Percentiles rank a stretch among this genome's conserved stretches.
Evolutionary conservation across 768 basidiomycete genomes (phyloP).

Genomic region (Pleurotus giganteus): DNA sequence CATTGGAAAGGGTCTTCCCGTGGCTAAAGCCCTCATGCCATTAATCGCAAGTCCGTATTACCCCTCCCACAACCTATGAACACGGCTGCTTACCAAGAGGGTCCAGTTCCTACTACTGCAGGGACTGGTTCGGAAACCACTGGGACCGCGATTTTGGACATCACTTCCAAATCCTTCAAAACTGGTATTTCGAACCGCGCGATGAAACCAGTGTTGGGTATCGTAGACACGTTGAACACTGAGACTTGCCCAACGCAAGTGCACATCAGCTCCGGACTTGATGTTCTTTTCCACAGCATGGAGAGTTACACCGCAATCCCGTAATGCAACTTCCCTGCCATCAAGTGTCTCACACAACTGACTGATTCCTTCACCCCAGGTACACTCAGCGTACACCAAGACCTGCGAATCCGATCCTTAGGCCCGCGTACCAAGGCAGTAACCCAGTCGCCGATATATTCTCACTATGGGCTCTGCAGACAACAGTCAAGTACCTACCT

Average conservation of each 20-base stretch:
- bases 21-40: slow-evolving; percentile 70
- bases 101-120: slow-evolving; percentile 55
- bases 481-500: slow-evolving; percentile 87
- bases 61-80: neutral
- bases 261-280: slow-evolving; percentile 92
- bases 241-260: slow-evolving; percentile 89
- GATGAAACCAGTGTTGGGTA: slow-evolving; percentile 84
- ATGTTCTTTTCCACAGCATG: slow-evolving; percentile 94
- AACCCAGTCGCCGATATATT: slow-evolving; percentile 97
- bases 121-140: slow-evolving; percentile 97
- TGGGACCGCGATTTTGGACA: slow-evolving; percentile 91
- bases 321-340: slow-evolving; percentile 39
- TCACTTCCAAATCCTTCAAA: slow-evolving; percentile 89
- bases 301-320: slow-evolving; percentile 95
- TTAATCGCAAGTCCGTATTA: slow-evolving; percentile 59
- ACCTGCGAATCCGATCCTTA: slow-evolving; percentile 83
- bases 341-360: slow-evolving; percentile 9
- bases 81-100: neutral
- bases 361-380: slow-evolving; percentile 31
- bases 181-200: slow-evolving; percentile 94
- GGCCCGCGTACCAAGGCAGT: slow-evolving; percentile 92
- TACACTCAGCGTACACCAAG: slow-evolving; percentile 89
- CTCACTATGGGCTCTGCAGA: slow-evolving; percentile 88
- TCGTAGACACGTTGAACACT: slow-evolving; percentile 88
- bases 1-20: slow-evolving; percentile 87